Evolutionary conservation across 768 basidiomycete genomes (phyloP).

Genomic region (Fomitopsis serialis): DNA sequence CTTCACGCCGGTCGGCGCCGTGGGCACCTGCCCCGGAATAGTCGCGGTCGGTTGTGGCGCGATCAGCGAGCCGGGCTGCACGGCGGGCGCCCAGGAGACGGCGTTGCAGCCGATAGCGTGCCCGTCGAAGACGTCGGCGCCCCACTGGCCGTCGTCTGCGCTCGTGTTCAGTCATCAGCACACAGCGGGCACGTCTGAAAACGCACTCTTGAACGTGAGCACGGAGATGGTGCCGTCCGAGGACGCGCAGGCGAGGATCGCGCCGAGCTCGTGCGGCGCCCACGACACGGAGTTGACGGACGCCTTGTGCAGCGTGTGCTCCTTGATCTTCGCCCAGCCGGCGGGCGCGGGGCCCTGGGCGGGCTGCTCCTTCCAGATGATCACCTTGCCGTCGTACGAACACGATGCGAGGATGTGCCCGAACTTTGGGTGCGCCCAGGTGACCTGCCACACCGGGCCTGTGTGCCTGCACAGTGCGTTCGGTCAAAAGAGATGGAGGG

Average conservation of each 20-base stretch:
- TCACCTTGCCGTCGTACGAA: constrained; percentile 95
- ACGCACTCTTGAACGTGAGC: constrained; percentile 90
- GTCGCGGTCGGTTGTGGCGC: constrained; percentile 52
- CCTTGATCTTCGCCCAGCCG: constrained; percentile 92
- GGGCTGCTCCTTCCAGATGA: constrained; percentile 94
- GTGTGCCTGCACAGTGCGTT: constrained; percentile 59
- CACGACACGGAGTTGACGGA: constrained; percentile 98
- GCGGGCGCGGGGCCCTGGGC: constrained; percentile 48
- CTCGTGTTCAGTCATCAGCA: no score
- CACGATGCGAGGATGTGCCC: constrained; percentile 97
- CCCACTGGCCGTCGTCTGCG: constrained; percentile 93
- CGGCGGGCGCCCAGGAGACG: constrained; percentile 95
- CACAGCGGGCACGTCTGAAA: no score
- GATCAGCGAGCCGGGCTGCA: constrained; percentile 80
- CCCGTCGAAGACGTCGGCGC: constrained; percentile 89
- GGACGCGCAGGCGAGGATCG: constrained; percentile 93
- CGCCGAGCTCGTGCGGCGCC: constrained; percentile 98
- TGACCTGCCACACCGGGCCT: constrained; percentile 96
- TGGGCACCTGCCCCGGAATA: constrained; percentile 38
- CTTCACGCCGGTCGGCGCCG: constrained; percentile 53
- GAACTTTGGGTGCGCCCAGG: constrained; percentile 98
- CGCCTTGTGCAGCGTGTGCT: constrained; percentile 90
- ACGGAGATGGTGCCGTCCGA: constrained; percentile 97
- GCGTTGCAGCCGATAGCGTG: constrained; percentile 97
- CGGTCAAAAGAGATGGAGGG: neutral